Evolutionary conservation across 805 yeast genomes (phyloP).

Genomic region (Scheffersomyces amazonensis): DNA sequence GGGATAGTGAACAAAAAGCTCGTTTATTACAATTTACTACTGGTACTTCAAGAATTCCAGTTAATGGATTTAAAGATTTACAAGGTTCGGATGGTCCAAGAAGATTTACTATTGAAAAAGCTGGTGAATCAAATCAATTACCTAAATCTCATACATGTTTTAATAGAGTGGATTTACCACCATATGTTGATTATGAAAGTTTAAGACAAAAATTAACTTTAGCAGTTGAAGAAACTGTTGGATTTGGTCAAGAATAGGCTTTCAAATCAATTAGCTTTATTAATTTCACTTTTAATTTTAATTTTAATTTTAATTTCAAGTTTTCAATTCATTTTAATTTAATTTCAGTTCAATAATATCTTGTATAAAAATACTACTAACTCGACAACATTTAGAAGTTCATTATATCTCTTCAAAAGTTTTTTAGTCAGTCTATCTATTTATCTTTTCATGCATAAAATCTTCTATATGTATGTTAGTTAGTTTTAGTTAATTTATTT

Average conservation of each 20-base stretch:
- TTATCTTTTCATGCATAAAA: no score
- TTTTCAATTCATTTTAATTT: background rate
- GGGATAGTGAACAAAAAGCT: slow-evolving; percentile 97
- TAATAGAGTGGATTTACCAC: slow-evolving; percentile 97
- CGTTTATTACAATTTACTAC: slow-evolving; percentile 95
- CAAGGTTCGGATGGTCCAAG: slow-evolving; percentile 99
- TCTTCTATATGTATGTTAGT: no score
- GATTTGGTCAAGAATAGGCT: slow-evolving; percentile 90
- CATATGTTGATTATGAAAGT: slow-evolving; percentile 78
- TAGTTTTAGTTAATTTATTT: no score
- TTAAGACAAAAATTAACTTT: slow-evolving; percentile 86
- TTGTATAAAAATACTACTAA: no score
- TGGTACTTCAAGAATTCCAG: slow-evolving; percentile 98
- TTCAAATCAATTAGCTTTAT: background rate
- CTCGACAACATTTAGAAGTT: no score
- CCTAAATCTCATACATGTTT: slow-evolving; percentile 99
- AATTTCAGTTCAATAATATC: no score
- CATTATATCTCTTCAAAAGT: no score
- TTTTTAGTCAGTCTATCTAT: no score
- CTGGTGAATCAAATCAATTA: slow-evolving; percentile 88
- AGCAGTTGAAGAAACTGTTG: slow-evolving; percentile 98
- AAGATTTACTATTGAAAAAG: slow-evolving; percentile 96
- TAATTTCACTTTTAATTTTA: background rate
- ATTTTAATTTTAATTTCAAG: background rate
- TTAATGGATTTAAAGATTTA: slow-evolving; percentile 96